Evolutionary conservation across 2,329 filamentous ascomycete species (phyloP), one percentile per base, ranked within the genome.

Genomic region (Fusarium sp.): DNA sequence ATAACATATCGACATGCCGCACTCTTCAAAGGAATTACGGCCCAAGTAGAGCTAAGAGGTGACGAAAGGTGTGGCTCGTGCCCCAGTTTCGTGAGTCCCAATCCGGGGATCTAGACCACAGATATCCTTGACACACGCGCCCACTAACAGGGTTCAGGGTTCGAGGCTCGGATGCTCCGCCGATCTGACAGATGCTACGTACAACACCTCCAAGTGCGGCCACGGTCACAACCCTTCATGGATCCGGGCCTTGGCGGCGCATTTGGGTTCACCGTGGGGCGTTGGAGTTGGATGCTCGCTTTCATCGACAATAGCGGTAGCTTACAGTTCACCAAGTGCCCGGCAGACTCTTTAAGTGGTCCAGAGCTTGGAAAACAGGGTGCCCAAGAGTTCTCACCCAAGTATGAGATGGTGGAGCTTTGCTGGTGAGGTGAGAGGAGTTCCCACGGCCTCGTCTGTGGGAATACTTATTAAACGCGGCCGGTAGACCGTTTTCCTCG

Each of bases 111-210:
- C 61, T 64, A 50, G 58, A 69, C 65, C 72, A 66, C 63, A 56
- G 48, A 68, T 64, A 72, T 62, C 68, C 67, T 73, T 69, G 63
- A 60, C 58, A 72, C 67, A 52, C 64, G 65, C 31, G 67, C 52
- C 59, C 52, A 27, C 65, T 68, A 74, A 68, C 76, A 78, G 75
- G 76, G 76, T 75, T 72, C 75, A 78, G 71, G 76, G 75, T 68
- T 76, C 63, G 8, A 43, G 56, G 33, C 50, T 77, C 73, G 75
- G 71, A 63, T 68, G 54, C 52, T 27, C 66, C 68, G 64, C 73
- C 69, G 72, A 76, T 77, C 73, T 68, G 37, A 63, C 48, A 57
- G 61, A 37, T 65, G 48, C 43, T 59, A 59, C 54, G 35, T 8
- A 37, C 14, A 37, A 57, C 56, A 62, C 41, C 37, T 58, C 62